These are phyloP conservation scores for Suillus subaureus DNA, from an alignment of 768 basidiomycete species.

Conservation along the genomic window DNA sequence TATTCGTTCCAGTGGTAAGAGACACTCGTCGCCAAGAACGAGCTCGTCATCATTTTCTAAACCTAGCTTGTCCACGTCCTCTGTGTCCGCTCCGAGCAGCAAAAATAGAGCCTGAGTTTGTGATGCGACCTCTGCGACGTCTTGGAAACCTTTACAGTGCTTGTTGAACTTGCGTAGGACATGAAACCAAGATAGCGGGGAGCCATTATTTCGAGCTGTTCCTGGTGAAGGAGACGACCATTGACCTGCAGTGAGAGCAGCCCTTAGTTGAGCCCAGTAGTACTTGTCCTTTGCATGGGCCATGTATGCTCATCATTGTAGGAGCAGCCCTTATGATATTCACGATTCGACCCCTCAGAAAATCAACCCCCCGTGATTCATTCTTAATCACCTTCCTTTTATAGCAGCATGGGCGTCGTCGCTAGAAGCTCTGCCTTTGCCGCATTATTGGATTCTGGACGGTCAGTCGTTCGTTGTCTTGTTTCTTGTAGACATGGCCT, in stretches of 20 bases:
- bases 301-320: slow-evolving; percentile 28
- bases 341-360: slow-evolving; percentile 6
- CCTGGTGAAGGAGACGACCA: slow-evolving; percentile 70
- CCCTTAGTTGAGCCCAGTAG: slow-evolving; percentile 78
- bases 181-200: slow-evolving; percentile 68
- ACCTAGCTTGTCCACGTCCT: slow-evolving; percentile 61
- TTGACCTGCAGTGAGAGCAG: slow-evolving; percentile 69
- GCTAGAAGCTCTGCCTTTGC: slow-evolving; percentile 14
- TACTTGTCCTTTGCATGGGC: slow-evolving; percentile 64
- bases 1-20: slow-evolving; percentile 52
- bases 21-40: slow-evolving; percentile 56
- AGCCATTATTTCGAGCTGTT: slow-evolving; percentile 56
- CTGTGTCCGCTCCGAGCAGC: slow-evolving; percentile 49
- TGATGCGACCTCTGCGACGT: slow-evolving; percentile 65
- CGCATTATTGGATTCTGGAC: background rate
- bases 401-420: background rate
- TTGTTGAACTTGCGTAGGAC: slow-evolving; percentile 87
- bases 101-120: slow-evolving; percentile 68
- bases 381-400: background rate
- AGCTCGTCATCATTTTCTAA: slow-evolving; percentile 37
- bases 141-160: slow-evolving; percentile 64
- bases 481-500: slow-evolving; percentile 24
- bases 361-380: background rate
- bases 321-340: slow-evolving; percentile 18
- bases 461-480: background rate